Base-by-base conservation (phyloP, 805 yeast genomes). In the Wickerhamomyces chambardii region DNA sequence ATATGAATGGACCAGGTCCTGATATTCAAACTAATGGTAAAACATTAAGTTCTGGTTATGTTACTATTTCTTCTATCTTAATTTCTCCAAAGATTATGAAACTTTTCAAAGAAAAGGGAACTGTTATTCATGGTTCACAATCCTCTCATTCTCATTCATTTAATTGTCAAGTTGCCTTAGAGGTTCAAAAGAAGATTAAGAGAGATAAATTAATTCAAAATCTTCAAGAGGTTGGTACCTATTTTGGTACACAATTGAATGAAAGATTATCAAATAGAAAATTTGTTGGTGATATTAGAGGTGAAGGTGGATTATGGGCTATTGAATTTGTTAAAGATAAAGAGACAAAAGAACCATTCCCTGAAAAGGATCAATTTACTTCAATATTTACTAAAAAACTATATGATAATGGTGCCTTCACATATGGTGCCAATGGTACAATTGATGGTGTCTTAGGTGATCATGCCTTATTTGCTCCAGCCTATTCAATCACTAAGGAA, bases 221-320 rank as follows among this genome's bases (percentile, higher is more conserved):
- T 47, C 63, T 66, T 37, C 55, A 52, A 29, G 53, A 55, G 25
- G 57, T 56, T 29, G 77, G 77, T 41, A 59, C 57, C 38, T 61
- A 64, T 39, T 48, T 72, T 46, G 72, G 71, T 35, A 47, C 49
- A 21, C 39, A 46, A 28, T 43, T 71, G 34, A 43, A 39, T 10
- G 47, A 48, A 18, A 48, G 55, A 37, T 47, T 66, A 14, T 48
- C 44, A 14, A 44, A 55, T 30, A 52, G 56, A 14, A 46, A 41
- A 36, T 42, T 56, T 58, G 65, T 65, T 32, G 78, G 77, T 40
- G 70, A 70, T 36, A 64, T 71, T 22, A 63, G 78, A 56, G 79
- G 79, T 30, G 45, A 63, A 38, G 78, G 78, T 39, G 68, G 73
- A 9, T 73, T 73, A 56, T 68, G 76, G 70, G 64, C 72, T 1